A percentile compares a stretch with the other conserved stretches of the same genome.
Conservation (phyloP, 345 rosid genomes). For the Abelmoschus esculentus region DNA sequence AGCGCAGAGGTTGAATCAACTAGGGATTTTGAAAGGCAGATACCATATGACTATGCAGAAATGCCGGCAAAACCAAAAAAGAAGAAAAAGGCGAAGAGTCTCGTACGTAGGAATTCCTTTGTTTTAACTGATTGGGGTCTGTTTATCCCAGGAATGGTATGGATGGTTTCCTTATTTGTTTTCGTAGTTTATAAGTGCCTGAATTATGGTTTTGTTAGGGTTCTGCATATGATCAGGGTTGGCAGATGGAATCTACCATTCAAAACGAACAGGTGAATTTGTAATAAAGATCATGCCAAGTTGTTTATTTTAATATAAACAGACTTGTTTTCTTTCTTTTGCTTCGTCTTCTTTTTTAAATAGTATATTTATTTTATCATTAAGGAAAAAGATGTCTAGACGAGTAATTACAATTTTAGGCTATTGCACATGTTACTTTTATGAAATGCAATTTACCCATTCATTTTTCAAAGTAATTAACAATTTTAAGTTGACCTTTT, state of each 20-base stretch:
- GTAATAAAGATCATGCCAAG: neutral
- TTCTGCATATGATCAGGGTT: conserved; percentile 66
- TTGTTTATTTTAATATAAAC: neutral
- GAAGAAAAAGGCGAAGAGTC: conserved; percentile 70
- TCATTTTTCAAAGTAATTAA: neutral
- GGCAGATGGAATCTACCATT: conserved; percentile 61
- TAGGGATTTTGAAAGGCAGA: conserved; percentile 59
- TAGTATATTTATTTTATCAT: neutral
- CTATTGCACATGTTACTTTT: neutral
- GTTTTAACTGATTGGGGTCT: conserved; percentile 10
- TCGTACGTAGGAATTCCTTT: conserved; percentile 36
- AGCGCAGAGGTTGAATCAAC: conserved; percentile 76
- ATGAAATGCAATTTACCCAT: neutral
- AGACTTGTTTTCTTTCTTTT: neutral
- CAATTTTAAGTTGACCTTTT: neutral
- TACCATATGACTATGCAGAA: conserved; percentile 66
- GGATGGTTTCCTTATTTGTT: conserved; percentile 8
- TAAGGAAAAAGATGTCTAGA: neutral
- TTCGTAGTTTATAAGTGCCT: conserved; percentile 14
- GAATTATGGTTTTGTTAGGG: conserved; percentile 47
- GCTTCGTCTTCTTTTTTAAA: neutral
- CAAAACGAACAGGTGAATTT: conserved; percentile 67
- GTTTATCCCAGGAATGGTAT: conserved; percentile 9
- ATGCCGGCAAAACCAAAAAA: conserved; percentile 73
- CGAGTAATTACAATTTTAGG: neutral